Conservation (phyloP, 2,329 filamentous ascomycete species). For the Davidsoniella eucalypti region DNA sequence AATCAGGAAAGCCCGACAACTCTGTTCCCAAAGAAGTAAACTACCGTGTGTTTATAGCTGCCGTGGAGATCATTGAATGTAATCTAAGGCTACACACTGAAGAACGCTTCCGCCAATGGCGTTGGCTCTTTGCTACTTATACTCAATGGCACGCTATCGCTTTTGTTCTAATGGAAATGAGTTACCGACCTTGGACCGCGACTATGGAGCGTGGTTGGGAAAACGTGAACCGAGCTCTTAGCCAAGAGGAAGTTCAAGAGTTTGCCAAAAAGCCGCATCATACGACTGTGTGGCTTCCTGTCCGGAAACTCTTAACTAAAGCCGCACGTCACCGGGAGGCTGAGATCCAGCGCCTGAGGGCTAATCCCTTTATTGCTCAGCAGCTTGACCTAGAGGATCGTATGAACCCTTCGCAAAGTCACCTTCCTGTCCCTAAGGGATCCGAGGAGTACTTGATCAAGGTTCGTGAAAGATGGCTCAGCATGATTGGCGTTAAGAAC, state of each 20-base stretch:
- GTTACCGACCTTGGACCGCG: slow-evolving; percentile 31
- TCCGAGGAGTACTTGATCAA: slow-evolving; percentile 31
- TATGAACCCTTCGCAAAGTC: slow-evolving; percentile 27
- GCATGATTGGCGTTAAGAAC: slow-evolving; percentile 24
- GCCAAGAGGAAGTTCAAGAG: slow-evolving; percentile 25
- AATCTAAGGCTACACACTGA: slow-evolving; percentile 49
- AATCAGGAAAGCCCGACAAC: slow-evolving; percentile 29
- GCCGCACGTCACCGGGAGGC: slow-evolving; percentile 34
- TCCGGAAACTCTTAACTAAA: slow-evolving; percentile 37
- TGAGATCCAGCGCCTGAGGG: slow-evolving; percentile 32
- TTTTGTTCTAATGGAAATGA: slow-evolving; percentile 30
- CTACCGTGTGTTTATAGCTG: slow-evolving; percentile 53
- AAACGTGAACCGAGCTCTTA: slow-evolving; percentile 25
- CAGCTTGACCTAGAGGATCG: slow-evolving; percentile 34
- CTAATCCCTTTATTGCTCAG: slow-evolving; percentile 31
- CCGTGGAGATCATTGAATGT: slow-evolving; percentile 59
- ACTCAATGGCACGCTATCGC: slow-evolving; percentile 35
- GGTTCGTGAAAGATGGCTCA: slow-evolving; percentile 32
- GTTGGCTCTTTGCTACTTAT: slow-evolving; percentile 35
- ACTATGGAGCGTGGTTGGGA: slow-evolving; percentile 35
- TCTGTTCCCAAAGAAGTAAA: slow-evolving; percentile 30
- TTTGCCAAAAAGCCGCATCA: slow-evolving; percentile 29
- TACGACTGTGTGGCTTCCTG: slow-evolving; percentile 34
- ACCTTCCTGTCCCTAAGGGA: slow-evolving; percentile 28
- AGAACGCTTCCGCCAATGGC: slow-evolving; percentile 26